Conservation (phyloP, 139 green algal species). For the Chlorella sp. region DNA sequence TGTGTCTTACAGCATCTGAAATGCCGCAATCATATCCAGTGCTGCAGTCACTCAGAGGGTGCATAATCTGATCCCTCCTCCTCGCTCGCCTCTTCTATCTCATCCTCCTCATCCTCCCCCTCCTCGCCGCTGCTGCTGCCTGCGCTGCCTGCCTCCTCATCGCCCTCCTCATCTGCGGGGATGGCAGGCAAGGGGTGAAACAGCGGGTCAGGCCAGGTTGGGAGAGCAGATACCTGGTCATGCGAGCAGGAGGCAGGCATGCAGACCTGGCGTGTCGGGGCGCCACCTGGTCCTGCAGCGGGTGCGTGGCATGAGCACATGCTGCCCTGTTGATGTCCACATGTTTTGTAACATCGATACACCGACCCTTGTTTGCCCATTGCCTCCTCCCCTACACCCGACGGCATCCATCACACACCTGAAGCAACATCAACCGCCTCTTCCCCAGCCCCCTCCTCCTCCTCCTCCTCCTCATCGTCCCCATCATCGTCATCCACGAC, state of each 20-base stretch:
- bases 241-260: background rate
- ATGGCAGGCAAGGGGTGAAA: background rate
- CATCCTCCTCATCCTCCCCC: background rate
- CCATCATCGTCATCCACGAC: background rate
- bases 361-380: background rate
- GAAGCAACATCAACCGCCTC: background rate
- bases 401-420: background rate
- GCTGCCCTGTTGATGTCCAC: background rate
- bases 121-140: background rate
- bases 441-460: background rate
- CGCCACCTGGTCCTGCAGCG: background rate
- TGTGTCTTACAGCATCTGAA: too few species aligned
- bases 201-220: background rate
- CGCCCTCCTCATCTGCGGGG: background rate
- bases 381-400: background rate
- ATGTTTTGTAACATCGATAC: too few species aligned
- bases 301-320: background rate
- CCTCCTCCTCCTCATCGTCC: constrained; percentile 4
- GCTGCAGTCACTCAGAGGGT: background rate
- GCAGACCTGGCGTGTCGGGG: background rate
- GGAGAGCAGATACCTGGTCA: background rate
- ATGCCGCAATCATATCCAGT: too few species aligned
- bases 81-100: constrained; percentile 9
- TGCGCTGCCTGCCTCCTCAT: background rate
- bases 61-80: constrained; percentile 9